Conservation (phyloP, 805 yeast species). For the Kodamaea nitidulidarum region DNA sequence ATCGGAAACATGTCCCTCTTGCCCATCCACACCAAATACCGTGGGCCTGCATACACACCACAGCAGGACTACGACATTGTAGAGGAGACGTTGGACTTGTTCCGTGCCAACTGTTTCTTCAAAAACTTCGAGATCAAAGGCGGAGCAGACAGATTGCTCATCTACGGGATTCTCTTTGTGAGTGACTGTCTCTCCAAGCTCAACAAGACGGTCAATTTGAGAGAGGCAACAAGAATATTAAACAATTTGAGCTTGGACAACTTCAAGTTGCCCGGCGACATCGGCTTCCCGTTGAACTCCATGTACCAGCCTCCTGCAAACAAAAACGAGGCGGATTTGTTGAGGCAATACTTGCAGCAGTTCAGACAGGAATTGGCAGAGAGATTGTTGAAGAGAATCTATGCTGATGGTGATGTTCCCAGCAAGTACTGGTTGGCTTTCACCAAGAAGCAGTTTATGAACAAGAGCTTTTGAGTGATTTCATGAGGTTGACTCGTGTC, state of each 20-base stretch:
- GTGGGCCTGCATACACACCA: conserved; percentile 88
- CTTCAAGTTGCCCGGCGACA: conserved; percentile 91
- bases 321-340: conserved; percentile 70
- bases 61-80: conserved; percentile 76
- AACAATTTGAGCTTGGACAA: conserved; percentile 84
- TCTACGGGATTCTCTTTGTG: conserved; percentile 87
- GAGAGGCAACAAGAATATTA: conserved; percentile 63
- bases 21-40: conserved; percentile 76
- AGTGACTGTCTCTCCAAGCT: conserved; percentile 78
- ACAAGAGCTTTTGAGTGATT: conserved; percentile 58
- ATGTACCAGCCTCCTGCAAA: conserved; percentile 70
- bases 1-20: conserved; percentile 80
- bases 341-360: conserved; percentile 80
- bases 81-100: conserved; percentile 87
- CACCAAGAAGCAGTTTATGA: conserved; percentile 93
- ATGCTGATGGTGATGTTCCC: conserved; percentile 60
- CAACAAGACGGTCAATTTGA: conserved; percentile 42
- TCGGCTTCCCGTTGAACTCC: conserved; percentile 88
- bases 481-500: background rate
- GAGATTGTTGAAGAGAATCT: conserved; percentile 72
- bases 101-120: conserved; percentile 94
- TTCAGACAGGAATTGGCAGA: conserved; percentile 91
- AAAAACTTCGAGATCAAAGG: conserved; percentile 96
- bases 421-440: conserved; percentile 95
- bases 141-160: conserved; percentile 85